These are phyloP conservation scores for Penicillium sp. DNA, from an alignment of 2,329 filamentous ascomycete genomes.

Conservation along the genomic window DNA sequence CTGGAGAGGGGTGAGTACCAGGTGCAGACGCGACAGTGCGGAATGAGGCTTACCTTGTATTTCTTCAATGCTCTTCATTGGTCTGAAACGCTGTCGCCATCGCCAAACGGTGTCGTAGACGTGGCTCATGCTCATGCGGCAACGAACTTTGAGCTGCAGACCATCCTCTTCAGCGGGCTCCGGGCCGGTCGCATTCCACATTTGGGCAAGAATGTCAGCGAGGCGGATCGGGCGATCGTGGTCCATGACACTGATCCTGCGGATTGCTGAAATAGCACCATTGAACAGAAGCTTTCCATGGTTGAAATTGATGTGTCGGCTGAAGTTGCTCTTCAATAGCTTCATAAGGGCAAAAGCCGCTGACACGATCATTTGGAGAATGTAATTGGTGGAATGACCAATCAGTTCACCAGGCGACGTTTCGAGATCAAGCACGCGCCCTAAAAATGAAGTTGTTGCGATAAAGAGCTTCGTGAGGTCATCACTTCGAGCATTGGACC, in stretches of 20 bases:
- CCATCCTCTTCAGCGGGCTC: conserved; percentile 34
- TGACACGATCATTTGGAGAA: conserved; percentile 62
- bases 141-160: conserved; percentile 59
- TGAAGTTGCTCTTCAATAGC: conserved; percentile 60
- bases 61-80: conserved; percentile 56
- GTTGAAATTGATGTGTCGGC: conserved; percentile 51
- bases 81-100: conserved; percentile 62
- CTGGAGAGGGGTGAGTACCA: conserved; percentile 18
- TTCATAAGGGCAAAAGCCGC: conserved; percentile 61
- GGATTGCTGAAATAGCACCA: conserved; percentile 54
- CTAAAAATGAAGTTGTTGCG: conserved; percentile 45
- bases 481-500: conserved; percentile 40
- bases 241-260: conserved; percentile 56
- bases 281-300: conserved; percentile 55
- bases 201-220: conserved; percentile 60
- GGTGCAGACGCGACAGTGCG: conserved; percentile 9
- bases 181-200: conserved; percentile 53
- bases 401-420: conserved; percentile 46
- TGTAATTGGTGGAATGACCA: conserved; percentile 55
- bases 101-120: conserved; percentile 64
- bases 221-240: conserved; percentile 61
- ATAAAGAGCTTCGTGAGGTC: conserved; percentile 44
- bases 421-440: conserved; percentile 43
- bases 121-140: conserved; percentile 62
- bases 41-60: conserved; percentile 57